These are phyloP conservation scores for Bipolaris bicolor DNA, from an alignment of 2,329 filamentous ascomycete species.

Conservation along the genomic window DNA sequence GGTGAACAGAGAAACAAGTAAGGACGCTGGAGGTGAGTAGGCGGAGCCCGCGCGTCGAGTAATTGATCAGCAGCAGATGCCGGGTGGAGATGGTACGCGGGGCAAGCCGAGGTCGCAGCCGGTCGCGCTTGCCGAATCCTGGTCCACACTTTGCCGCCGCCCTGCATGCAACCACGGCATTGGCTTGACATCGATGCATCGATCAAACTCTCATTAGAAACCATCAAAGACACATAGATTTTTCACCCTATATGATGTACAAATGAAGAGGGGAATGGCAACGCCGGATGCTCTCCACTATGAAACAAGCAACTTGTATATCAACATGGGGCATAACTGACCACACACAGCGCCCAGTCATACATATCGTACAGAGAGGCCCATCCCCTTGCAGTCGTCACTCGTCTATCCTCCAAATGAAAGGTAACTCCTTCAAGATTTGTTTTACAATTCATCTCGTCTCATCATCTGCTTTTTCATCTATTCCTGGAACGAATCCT, in stretches of 20 bases:
- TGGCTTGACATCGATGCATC: background rate
- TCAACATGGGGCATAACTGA: slow-evolving; percentile 33
- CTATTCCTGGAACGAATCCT: slow-evolving; percentile 26
- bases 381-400: slow-evolving; percentile 2
- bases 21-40: background rate
- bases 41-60: slow-evolving; percentile 12
- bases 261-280: slow-evolving; percentile 33
- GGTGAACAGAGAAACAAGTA: slow-evolving; percentile 12
- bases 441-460: background rate
- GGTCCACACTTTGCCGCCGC: background rate
- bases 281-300: slow-evolving; percentile 39
- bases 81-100: slow-evolving; percentile 22
- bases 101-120: slow-evolving; percentile 27
- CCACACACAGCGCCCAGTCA: slow-evolving; percentile 22
- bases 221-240: slow-evolving; percentile 5
- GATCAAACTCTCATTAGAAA: slow-evolving; percentile 15
- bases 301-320: slow-evolving; percentile 35
- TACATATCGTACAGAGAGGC: slow-evolving; percentile 14
- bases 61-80: slow-evolving; percentile 34
- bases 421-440: background rate
- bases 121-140: slow-evolving; percentile 3
- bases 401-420: background rate
- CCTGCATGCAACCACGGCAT: background rate
- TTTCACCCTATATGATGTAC: slow-evolving; percentile 20
- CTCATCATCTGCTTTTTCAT: background rate